Evolutionary conservation across 192 early-diverging fungal species (phyloP), one percentile per base, ranked within the genome.

Genomic region (Obelidium mucronatum): DNA sequence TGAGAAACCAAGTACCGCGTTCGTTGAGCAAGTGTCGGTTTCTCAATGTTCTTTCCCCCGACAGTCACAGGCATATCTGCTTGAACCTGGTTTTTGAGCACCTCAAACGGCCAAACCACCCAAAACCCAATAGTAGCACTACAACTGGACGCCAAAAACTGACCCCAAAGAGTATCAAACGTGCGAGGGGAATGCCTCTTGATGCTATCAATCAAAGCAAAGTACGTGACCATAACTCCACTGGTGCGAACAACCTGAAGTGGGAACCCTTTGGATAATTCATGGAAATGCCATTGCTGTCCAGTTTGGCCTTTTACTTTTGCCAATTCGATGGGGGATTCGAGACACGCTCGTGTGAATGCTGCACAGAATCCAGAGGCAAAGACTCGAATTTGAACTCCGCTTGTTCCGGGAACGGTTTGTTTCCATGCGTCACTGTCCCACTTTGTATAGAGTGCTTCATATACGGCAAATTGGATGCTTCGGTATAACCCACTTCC

Each of bases 141-240:
- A 35, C 63, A 65, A 24, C 34, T 37, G 63, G 33, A 37, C 37
- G 63, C 63, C 19, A 37, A 24, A 39, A 65, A 65, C 26, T 65
- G 63, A 2, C 63, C 63, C 2, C 34, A 39, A 8, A 65, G 35
- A 8, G 63, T 65, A 39, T 65, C 63, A 35, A 65, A 65, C 4
- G 63, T 65, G 26, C 15, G 37, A 22, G 63, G 63, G 17, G 8
- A n/a, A 39, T 65, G 63, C 35, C 63, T 30, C 34, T 35, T 24
- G 35, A 65, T 65, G 63, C 63, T 65, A 36, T 65, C 63, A 65
- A 65, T 65, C 28, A 65, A 36, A 8, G 34, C 11, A 65, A 65
- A 65, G 63, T 65, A 65, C 33, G 63, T 65, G 34, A 65, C 63
- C 63, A 65, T 65, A 24, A 65, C 63, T 24, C 63, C 63, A 22